Base-by-base conservation (phyloP, 306 rosid genomes). In the Quercus mongolica region DNA sequence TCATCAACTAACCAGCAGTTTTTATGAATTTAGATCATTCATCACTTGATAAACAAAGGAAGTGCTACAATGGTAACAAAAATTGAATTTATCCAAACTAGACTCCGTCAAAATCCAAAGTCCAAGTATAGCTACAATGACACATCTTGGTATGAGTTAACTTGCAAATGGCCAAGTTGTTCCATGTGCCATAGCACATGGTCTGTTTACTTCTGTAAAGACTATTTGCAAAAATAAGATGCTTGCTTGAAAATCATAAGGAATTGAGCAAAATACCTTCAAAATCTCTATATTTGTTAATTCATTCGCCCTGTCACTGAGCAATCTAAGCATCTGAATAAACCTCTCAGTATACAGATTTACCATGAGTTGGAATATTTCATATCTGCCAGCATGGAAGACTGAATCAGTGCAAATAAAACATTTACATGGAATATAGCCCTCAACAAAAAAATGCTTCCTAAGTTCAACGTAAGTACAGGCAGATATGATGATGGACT, bases 281-380 rank as follows among this genome's bases (percentile, higher is more conserved):
- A 95, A 84, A 85, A 91, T 95, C 89, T 95, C 99, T 61, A 95
- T 91, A 78, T 95, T 95, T 20, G 99, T 92, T 79, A 95, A 79
- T 19, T 90, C 91, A 82, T 85, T 91, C 14, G 98, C 94, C 79
- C 97, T 90, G 86, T 95, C 99, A 57, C 99, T 92, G 41, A 95
- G 93, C 80, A 93, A 80, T 88, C 98, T 89, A 73, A 95, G 99
- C 97, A 95, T 91, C 91, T 93, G 99, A 88, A 87, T 94, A 77
- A 95, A 95, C 83, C 99, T 88, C 88, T 95, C 99, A 1, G 98
- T 92, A 80, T 95, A 95, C 79, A 95, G 89, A 79, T 92, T 95
- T 84, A 95, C 98, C 98, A 92, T 88, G 74, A 95, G 88, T 81
- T 95, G 99, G 86, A 95, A 95, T 86, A 95, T 93, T 85, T 91